Evolutionary conservation across 768 basidiomycete species (phyloP), one percentile per base, ranked within the genome.

Genomic region (Neoboletus brunneissimus): DNA sequence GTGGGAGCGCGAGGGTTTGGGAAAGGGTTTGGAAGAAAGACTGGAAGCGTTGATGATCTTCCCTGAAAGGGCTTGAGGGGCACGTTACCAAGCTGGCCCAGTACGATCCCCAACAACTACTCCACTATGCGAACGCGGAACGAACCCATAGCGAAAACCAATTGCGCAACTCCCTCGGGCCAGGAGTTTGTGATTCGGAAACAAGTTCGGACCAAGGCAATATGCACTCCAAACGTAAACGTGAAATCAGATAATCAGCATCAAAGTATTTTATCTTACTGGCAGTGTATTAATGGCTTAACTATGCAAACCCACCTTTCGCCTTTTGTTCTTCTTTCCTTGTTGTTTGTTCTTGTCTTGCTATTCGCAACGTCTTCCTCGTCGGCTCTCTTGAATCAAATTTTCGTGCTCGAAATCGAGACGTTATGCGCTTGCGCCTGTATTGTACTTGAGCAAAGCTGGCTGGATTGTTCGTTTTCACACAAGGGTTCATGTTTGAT

Each of bases 1-100:
- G 72, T 95, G 91, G 91, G 88, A 91, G 60, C 75, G 91, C 2
- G 89, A 91, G 62, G 92, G 92, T 0, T 69, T 95, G 25, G 92
- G 93, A 0, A 81, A 75, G 56, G 92, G 93, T 0, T 70, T 95
- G 48, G 93, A 90, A 71, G 92, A 94, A 75, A 75, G 92, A 54
- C 69, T 95, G 51, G 92, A 94, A 64, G 78, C 76, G 31, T 66
- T 83, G 60, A 77, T 79, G 74, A 64, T 64, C 22, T 50, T 67
- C 34, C 69, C 68, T 27, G 65, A 63, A 6, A 62, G 31, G 22
- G 71, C 55, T 23, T 73, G 56, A 71, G 29, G 45, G 37, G 1
- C 43, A 16, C 44, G 50, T 34, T 40, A n/a, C 15, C 35, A 4
- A 32, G 22, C 4, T 18, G 13, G 29, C 34, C 42, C 43, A 41